Conservation (phyloP, 1,284 basidiomycete genomes). For the Ceratobasidium sp. region DNA sequence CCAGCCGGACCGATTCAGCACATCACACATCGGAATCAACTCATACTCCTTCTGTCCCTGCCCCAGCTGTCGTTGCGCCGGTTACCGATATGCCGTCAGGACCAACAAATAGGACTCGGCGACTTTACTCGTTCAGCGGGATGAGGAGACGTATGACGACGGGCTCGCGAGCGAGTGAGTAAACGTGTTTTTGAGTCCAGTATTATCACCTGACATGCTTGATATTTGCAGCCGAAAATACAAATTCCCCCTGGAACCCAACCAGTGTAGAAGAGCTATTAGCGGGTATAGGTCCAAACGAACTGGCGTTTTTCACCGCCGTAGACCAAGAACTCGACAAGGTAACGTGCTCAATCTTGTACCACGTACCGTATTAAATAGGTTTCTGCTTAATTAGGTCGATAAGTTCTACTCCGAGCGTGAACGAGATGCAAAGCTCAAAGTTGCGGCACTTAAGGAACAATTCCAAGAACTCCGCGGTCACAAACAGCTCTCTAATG, state of each 20-base stretch:
- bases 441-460: slow-evolving; percentile 64
- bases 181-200: neutral
- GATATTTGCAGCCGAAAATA: slow-evolving; percentile 51
- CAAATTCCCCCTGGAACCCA: slow-evolving; percentile 28
- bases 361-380: neutral
- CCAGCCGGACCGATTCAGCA: neutral
- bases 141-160: slow-evolving; percentile 35
- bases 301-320: slow-evolving; percentile 76
- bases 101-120: slow-evolving; percentile 15
- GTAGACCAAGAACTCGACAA: slow-evolving; percentile 83
- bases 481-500: slow-evolving; percentile 74
- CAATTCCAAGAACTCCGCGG: slow-evolving; percentile 81
- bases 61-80: slow-evolving; percentile 8
- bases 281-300: slow-evolving; percentile 64
- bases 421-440: slow-evolving; percentile 72
- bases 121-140: slow-evolving; percentile 32
- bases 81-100: slow-evolving; percentile 3
- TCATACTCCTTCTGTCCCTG: neutral
- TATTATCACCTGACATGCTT: slow-evolving; percentile 40
- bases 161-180: slow-evolving; percentile 7
- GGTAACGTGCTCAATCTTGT: slow-evolving; percentile 81
- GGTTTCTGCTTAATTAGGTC: slow-evolving; percentile 62
- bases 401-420: slow-evolving; percentile 82
- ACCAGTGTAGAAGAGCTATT: slow-evolving; percentile 61
- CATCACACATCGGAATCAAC: neutral